A percentile compares a stretch with the other conserved stretches of the same genome.
Conservation (phyloP, 306 rosid species). For the Prunus padus region DNA sequence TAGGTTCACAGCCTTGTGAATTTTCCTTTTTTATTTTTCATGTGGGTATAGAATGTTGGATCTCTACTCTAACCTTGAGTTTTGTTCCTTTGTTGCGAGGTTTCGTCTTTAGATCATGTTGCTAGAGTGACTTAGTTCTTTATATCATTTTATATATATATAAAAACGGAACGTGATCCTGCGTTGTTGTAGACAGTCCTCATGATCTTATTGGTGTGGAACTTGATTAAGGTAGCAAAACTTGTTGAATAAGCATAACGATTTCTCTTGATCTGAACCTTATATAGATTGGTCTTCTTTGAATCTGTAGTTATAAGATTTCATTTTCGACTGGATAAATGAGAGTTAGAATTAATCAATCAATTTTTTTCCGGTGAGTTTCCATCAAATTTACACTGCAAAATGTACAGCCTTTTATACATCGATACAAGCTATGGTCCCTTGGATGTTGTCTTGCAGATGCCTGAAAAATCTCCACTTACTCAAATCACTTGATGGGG, state of each 20-base stretch:
- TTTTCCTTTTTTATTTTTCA: constrained; percentile 23
- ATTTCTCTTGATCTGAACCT: neutral
- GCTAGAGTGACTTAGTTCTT: neutral
- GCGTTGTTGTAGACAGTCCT: neutral
- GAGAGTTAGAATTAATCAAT: neutral
- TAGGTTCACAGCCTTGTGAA: constrained; percentile 57
- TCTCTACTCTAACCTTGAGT: constrained; percentile 26
- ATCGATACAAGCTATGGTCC: neutral
- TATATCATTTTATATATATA: neutral
- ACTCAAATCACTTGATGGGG: neutral
- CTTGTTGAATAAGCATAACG: neutral
- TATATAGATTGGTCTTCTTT: neutral
- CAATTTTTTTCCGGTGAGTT: neutral
- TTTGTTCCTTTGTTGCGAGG: constrained; percentile 4
- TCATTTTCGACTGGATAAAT: neutral
- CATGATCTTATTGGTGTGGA: neutral
- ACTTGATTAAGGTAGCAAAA: neutral
- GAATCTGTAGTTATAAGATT: neutral
- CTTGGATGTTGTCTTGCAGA: constrained; percentile 1
- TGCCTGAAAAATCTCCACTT: constrained; percentile 5
- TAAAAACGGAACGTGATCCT: neutral
- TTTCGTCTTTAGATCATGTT: neutral
- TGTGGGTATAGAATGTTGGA: constrained; percentile 31
- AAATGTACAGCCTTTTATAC: neutral
- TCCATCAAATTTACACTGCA: neutral